Evolutionary conservation across 2,329 filamentous ascomycete genomes (phyloP).

Genomic region (Cladosporium sp.): DNA sequence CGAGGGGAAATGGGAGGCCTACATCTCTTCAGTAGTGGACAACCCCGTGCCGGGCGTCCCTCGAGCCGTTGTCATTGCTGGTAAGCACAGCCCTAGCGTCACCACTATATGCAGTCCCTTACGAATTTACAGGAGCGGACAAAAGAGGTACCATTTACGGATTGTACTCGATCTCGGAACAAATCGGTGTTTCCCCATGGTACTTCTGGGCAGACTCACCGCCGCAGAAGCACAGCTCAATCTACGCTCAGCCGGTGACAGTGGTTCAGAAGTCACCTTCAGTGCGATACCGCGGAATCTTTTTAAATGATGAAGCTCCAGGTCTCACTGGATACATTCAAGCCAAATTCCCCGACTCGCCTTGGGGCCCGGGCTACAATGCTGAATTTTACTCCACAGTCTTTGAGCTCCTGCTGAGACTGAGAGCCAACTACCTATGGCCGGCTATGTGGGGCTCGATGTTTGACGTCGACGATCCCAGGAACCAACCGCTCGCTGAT

Average conservation of each 20-base stretch:
- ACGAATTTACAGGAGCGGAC: slow-evolving; percentile 48
- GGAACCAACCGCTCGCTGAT: slow-evolving; percentile 65
- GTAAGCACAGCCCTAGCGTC: slow-evolving; percentile 22
- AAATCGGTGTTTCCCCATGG: slow-evolving; percentile 70
- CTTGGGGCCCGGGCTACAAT: slow-evolving; percentile 27
- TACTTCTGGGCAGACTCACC: slow-evolving; percentile 65
- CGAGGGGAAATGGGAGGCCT: slow-evolving; percentile 66
- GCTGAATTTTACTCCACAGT: slow-evolving; percentile 65
- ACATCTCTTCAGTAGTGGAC: slow-evolving; percentile 55
- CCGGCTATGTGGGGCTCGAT: slow-evolving; percentile 67
- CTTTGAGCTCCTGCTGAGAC: slow-evolving; percentile 66
- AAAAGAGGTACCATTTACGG: slow-evolving; percentile 65
- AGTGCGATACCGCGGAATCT: slow-evolving; percentile 66
- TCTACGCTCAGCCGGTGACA: slow-evolving; percentile 52
- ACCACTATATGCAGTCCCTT: neutral
- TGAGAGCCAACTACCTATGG: slow-evolving; percentile 72
- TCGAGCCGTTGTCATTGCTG: slow-evolving; percentile 62
- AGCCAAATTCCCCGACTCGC: slow-evolving; percentile 43
- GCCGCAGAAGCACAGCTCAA: slow-evolving; percentile 45
- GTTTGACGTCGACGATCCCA: slow-evolving; percentile 67
- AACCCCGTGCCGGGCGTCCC: slow-evolving; percentile 54
- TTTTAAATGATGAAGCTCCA: slow-evolving; percentile 68
- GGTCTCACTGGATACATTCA: slow-evolving; percentile 64
- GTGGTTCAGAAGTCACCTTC: slow-evolving; percentile 58
- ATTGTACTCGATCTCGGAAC: slow-evolving; percentile 66